Evolutionary conservation across 2,329 filamentous ascomycete species (phyloP).

Genomic region (Macrophomina phaseolina): DNA sequence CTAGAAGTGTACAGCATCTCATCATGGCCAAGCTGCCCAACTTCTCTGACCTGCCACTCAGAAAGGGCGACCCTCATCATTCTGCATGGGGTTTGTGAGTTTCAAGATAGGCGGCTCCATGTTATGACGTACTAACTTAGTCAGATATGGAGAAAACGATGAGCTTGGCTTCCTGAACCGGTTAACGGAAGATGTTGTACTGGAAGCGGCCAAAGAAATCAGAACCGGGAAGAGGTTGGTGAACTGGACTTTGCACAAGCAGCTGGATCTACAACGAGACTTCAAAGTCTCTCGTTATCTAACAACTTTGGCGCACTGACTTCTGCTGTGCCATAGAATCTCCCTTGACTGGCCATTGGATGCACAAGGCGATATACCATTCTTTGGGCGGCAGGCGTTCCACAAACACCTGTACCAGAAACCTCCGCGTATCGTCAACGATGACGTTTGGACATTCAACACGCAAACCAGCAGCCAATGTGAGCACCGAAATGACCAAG

Average conservation of each 20-base stretch:
- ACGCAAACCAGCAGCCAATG: slow-evolving; percentile 39
- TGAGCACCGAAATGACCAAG: neutral
- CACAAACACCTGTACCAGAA: slow-evolving; percentile 39
- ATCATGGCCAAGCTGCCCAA: slow-evolving; percentile 45
- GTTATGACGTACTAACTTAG: neutral
- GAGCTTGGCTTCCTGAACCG: slow-evolving; percentile 67
- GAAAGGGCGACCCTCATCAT: slow-evolving; percentile 53
- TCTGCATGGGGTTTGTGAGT: slow-evolving; percentile 46
- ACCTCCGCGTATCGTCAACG: slow-evolving; percentile 32
- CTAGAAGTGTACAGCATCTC: neutral
- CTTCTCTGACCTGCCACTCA: slow-evolving; percentile 56
- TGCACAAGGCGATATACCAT: slow-evolving; percentile 55
- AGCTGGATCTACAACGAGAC: slow-evolving; percentile 4
- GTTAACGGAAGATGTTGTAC: slow-evolving; percentile 61
- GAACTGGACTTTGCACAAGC: slow-evolving; percentile 26
- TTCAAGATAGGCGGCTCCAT: neutral
- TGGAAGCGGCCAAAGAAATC: slow-evolving; percentile 58
- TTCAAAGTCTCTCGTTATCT: neutral
- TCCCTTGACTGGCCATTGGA: slow-evolving; percentile 67
- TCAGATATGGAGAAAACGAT: slow-evolving; percentile 62
- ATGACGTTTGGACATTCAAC: slow-evolving; percentile 41
- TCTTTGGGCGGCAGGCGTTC: slow-evolving; percentile 63
- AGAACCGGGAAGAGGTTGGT: slow-evolving; percentile 57
- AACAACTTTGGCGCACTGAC: neutral
- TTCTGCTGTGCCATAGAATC: slow-evolving; percentile 36